Evolutionary conservation across 2,329 filamentous ascomycete genomes (phyloP).

Genomic region (Rhinocladiella similis): DNA sequence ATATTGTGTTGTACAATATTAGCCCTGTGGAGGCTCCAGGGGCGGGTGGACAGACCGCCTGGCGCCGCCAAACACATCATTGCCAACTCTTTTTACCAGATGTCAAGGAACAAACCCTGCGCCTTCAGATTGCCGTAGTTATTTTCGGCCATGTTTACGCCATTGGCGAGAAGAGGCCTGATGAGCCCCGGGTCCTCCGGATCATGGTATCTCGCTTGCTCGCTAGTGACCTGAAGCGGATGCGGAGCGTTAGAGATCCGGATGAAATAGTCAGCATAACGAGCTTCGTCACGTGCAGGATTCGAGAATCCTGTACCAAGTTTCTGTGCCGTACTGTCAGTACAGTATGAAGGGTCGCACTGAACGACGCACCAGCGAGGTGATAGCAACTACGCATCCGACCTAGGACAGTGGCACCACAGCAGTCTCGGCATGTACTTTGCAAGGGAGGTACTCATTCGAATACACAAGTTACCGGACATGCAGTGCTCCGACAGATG

Average conservation of each 20-base stretch:
- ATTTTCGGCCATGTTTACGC: constrained; percentile 1
- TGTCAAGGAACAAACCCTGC: constrained; percentile 16
- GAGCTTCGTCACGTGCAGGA: neutral
- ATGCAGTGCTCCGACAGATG: neutral
- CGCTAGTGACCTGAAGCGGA: constrained; percentile 6
- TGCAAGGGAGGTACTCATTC: neutral
- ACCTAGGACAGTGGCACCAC: neutral
- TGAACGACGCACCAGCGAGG: no score
- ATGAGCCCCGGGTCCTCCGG: constrained; percentile 6
- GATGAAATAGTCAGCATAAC: neutral
- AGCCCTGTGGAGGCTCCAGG: neutral
- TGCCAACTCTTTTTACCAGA: neutral
- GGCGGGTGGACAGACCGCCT: neutral
- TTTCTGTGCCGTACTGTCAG: no score
- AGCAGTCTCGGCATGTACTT: neutral
- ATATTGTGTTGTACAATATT: neutral
- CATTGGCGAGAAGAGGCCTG: constrained; percentile 4
- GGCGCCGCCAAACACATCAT: neutral
- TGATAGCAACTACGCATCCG: no score
- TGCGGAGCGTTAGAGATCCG: constrained; percentile 5
- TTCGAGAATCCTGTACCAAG: neutral
- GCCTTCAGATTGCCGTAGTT: constrained; percentile 17
- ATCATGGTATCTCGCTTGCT: constrained; percentile 20
- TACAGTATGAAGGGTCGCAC: no score
- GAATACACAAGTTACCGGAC: neutral